These are phyloP conservation scores for Euptelea pleiosperma DNA, from an alignment of 164 flowering plant species.

Conservation along the genomic window DNA sequence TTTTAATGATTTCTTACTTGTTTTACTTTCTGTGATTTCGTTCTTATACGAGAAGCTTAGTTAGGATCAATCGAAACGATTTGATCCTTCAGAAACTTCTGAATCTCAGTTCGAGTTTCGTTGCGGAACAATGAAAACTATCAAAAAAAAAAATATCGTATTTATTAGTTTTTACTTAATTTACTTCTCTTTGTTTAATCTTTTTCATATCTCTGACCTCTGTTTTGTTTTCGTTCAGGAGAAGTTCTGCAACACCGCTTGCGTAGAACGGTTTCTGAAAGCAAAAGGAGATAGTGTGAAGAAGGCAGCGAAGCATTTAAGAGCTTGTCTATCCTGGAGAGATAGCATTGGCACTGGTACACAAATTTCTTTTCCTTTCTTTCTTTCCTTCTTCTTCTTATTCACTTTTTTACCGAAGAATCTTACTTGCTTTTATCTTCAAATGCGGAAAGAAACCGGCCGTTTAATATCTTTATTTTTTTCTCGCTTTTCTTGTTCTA, in stretches of 20 bases:
- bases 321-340: slow-evolving; percentile 91
- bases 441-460: slow-evolving; percentile 11
- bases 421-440: slow-evolving; percentile 14
- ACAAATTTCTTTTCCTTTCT: neutral
- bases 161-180: neutral
- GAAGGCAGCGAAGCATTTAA: slow-evolving; percentile 83
- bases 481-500: slow-evolving; percentile 18
- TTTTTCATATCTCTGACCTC: neutral
- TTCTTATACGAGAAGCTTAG: neutral
- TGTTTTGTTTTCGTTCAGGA: slow-evolving; percentile 43
- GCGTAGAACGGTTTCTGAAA: slow-evolving; percentile 78
- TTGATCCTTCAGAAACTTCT: neutral
- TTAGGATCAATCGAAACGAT: neutral
- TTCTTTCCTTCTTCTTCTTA: slow-evolving; percentile 12
- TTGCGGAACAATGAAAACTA: neutral
- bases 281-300: slow-evolving; percentile 83
- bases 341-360: slow-evolving; percentile 79
- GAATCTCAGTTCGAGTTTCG: neutral
- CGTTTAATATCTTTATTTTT: neutral
- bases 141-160: neutral
- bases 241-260: slow-evolving; percentile 80
- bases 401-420: slow-evolving; percentile 9
- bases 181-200: neutral
- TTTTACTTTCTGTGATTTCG: too few species aligned
- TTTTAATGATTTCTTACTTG: too few species aligned